phyloP scores from a whole-genome alignment of 192 early-diverging fungal genomes.

The Kappamyces sp. region DNA sequence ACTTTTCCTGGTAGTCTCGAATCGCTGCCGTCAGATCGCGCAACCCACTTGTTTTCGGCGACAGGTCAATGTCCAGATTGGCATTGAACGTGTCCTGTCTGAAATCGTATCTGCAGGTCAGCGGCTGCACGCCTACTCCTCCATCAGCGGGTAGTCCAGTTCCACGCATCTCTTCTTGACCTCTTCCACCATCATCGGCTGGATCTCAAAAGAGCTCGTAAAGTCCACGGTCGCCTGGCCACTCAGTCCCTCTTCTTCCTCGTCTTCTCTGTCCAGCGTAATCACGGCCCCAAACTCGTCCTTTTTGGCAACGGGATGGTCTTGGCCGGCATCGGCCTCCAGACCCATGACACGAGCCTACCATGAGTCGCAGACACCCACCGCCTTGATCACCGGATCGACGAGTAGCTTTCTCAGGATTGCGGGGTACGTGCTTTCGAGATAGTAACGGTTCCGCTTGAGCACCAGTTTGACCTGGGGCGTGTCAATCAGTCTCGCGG shows the following conservation, averaged over 20 bases:
- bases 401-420: constrained; percentile 77
- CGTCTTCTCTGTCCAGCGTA: constrained; percentile 46
- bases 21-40: constrained; percentile 33
- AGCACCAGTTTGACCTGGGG: constrained; percentile 49
- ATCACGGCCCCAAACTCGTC: constrained; percentile 51
- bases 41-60: constrained; percentile 71
- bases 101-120: constrained; percentile 65
- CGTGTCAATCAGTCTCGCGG: constrained; percentile 87
- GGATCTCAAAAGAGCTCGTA: constrained; percentile 47
- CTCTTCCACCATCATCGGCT: constrained; percentile 42
- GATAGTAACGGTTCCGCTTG: constrained; percentile 57
- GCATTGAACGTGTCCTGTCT: constrained; percentile 71
- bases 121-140: constrained; percentile 55
- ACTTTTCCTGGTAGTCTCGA: constrained; percentile 95
- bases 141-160: constrained; percentile 91
- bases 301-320: not conserved
- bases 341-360: constrained; percentile 58
- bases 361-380: no score
- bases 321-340: constrained; percentile 22
- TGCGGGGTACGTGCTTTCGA: constrained; percentile 89
- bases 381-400: constrained; percentile 60
- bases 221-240: constrained; percentile 33
- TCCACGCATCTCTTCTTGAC: constrained; percentile 90
- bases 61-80: constrained; percentile 81
- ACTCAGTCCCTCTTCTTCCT: constrained; percentile 36